These are phyloP conservation scores for Penicillium sp. DNA, from an alignment of 2,329 filamentous ascomycete genomes.

Conservation along the genomic window DNA sequence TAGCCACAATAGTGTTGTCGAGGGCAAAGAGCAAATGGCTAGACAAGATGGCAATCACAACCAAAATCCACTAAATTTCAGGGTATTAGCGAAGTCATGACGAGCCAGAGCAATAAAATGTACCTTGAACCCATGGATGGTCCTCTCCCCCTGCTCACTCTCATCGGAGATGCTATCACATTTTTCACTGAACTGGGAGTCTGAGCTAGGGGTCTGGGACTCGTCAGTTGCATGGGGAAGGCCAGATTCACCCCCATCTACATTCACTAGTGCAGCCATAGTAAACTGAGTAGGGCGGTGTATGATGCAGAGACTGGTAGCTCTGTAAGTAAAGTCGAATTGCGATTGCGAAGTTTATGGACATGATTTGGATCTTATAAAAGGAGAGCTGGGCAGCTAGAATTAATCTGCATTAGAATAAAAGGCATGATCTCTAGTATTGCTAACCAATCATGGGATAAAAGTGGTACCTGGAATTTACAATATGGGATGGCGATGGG, in stretches of 20 bases:
- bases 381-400: neutral
- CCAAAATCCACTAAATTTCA: constrained; percentile 12
- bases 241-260: neutral
- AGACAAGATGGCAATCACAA: constrained; percentile 30
- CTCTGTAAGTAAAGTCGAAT: neutral
- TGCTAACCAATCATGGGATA: neutral
- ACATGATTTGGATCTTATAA: neutral
- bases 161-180: neutral
- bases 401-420: neutral
- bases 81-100: neutral
- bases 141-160: neutral
- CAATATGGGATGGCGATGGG: neutral
- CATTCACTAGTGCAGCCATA: neutral
- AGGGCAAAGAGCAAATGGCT: constrained; percentile 40
- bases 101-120: neutral
- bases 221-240: neutral
- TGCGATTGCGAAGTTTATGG: neutral
- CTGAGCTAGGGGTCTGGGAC: neutral
- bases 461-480: neutral
- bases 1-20: constrained; percentile 53
- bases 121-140: neutral
- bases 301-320: neutral
- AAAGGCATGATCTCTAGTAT: neutral
- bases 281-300: neutral
- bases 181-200: neutral